Conservation (phyloP, 2,329 filamentous ascomycete genomes). For the Chaetomium olivaceum region DNA sequence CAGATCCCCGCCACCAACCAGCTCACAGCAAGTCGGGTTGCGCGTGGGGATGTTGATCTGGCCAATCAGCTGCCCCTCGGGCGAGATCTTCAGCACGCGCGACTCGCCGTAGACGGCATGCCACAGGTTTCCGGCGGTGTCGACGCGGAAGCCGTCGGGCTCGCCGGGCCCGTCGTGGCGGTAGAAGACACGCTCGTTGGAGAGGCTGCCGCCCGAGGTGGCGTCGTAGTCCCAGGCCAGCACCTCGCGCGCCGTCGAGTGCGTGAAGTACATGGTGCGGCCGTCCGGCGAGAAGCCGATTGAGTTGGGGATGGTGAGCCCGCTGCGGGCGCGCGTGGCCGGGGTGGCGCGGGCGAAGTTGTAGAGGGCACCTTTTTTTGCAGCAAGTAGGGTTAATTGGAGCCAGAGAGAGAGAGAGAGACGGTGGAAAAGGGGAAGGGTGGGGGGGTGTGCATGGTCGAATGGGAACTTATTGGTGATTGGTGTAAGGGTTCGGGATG, state of each 20-base stretch:
- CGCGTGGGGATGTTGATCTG: conserved; percentile 74
- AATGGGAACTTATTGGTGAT: background rate
- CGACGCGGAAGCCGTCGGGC: conserved; percentile 84
- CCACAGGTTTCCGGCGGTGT: conserved; percentile 85
- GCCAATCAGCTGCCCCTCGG: conserved; percentile 69
- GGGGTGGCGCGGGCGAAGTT: conserved; percentile 65
- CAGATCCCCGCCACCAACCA: conserved; percentile 71
- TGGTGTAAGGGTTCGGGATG: background rate
- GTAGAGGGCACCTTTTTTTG: conserved; percentile 65
- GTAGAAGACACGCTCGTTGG: conserved; percentile 72
- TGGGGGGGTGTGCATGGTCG: background rate
- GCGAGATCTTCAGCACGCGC: conserved; percentile 72
- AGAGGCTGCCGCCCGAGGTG: conserved; percentile 62
- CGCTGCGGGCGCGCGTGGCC: conserved; percentile 60
- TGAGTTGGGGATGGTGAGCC: conserved; percentile 79
- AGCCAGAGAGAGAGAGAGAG: background rate
- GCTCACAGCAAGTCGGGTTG: conserved; percentile 78
- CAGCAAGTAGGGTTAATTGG: background rate
- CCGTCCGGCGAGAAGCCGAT: conserved; percentile 76
- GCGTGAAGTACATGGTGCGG: conserved; percentile 78
- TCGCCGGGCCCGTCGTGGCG: conserved; percentile 63
- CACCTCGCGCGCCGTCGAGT: conserved; percentile 71
- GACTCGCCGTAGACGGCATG: conserved; percentile 79
- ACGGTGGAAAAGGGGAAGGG: background rate
- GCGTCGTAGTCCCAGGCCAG: conserved; percentile 73